Base-by-base conservation (phyloP, 2,329 filamentous ascomycete genomes). In the Geoglossum cookeanum region DNA sequence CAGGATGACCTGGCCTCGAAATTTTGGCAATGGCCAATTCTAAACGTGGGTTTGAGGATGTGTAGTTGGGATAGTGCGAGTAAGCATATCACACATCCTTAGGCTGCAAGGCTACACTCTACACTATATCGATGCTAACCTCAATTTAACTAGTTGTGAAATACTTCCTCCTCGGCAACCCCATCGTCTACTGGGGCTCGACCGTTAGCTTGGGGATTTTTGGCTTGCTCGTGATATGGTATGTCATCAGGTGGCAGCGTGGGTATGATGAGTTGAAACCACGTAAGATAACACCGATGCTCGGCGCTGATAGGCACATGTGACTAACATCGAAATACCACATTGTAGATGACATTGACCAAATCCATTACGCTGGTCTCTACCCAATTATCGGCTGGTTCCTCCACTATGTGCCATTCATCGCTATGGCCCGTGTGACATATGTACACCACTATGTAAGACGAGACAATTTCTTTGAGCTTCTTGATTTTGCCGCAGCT, bases 11-110 rank as follows among this genome's bases (percentile, higher is more conserved):
- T 98, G 53, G 92, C 92, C 35, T 98, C 92, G 13, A 78, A 89
- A 63, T 96, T 90, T 76, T 98, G 92, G 92, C 90, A 98, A 72
- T 98, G 92, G 92, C 92, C 92, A 22, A 81, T 98, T 61, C 81
- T 98, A 45, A 77, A 97, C 65, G 92, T 97, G 58, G 92, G 92
- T 68, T 81, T 98, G 57, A 86, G 94, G 60, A 98, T 98, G 92
- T 98, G 92, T 72, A 86, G 90, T 63, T 98, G 92, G 94, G 90
- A 94, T 64, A 90, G 98, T 67, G 81, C 83, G 65, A 89, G 69
- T 71, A 67, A 64, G 69, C 64, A n/a, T 30, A 33, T 3, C 51
- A 29, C 45, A 22, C 35, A 11, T 15, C 5, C 37, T 29, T 11
- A 5, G 17, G 27, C 48, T n/a, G 4, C 27, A 4, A 30, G 11